Conservation (phyloP, 1,284 basidiomycete species). For the Marasmius fiardii region DNA sequence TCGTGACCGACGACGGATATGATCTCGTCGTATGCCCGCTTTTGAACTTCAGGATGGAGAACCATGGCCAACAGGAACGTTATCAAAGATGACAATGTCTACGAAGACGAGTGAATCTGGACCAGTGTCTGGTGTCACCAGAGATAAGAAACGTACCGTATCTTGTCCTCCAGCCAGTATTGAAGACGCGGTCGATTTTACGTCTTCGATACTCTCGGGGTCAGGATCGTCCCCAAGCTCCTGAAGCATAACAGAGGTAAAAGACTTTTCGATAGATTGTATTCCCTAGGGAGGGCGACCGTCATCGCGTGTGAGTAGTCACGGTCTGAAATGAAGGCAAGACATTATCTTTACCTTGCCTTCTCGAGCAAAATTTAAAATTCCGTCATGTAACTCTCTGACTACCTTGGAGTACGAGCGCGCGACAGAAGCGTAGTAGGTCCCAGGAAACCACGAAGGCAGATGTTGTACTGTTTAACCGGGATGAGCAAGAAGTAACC, state of each 20-base stretch:
- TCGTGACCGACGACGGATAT: conserved; percentile 1
- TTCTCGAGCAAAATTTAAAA: conserved; percentile 11
- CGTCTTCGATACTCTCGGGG: background rate
- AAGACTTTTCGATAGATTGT: background rate
- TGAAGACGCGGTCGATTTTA: background rate
- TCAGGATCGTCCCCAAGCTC: background rate
- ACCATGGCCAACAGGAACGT: conserved; percentile 5
- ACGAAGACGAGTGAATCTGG: background rate
- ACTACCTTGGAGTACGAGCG: conserved; percentile 3
- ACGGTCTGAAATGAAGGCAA: no score
- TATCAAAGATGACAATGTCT: background rate
- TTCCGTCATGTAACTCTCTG: conserved; percentile 6
- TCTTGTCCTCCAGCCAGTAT: background rate
- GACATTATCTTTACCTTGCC: conserved; percentile 16
- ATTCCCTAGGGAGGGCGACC: no score
- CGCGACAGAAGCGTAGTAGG: conserved; percentile 20
- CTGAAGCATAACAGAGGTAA: background rate
- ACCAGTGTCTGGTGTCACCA: background rate
- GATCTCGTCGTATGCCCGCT: conserved; percentile 3
- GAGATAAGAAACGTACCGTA: background rate
- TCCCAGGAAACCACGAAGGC: conserved; percentile 25
- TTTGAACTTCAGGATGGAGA: conserved; percentile 7
- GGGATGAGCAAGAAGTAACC: background rate
- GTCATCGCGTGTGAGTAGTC: no score
- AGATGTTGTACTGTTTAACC: conserved; percentile 16